Evolutionary conservation across 352 stramenopile species (phyloP).

Genomic region (Phytopythium mirpurense): DNA sequence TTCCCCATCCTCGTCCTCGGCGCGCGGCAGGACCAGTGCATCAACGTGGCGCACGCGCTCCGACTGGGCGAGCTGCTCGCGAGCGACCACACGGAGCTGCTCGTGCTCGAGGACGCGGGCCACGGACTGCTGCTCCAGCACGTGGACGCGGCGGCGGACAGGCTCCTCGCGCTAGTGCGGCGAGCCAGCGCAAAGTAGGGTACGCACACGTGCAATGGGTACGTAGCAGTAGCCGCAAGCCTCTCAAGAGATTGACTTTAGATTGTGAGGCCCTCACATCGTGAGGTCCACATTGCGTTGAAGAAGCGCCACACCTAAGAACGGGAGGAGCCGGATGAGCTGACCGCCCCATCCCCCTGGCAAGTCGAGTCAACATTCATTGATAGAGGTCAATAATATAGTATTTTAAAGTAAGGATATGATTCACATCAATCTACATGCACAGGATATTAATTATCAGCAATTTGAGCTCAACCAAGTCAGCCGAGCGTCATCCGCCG

Average conservation of each 20-base stretch:
- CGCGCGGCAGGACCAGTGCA: slow-evolving; percentile 19
- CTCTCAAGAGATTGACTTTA: no score
- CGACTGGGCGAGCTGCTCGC: slow-evolving; percentile 20
- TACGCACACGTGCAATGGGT: no score
- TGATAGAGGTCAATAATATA: background rate
- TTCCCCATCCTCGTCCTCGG: slow-evolving; percentile 44
- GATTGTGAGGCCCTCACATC: background rate
- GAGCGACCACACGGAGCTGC: slow-evolving; percentile 24
- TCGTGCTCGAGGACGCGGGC: slow-evolving; percentile 33
- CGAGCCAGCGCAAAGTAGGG: background rate
- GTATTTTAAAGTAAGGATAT: no score
- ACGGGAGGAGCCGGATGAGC: slow-evolving; percentile 5
- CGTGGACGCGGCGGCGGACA: slow-evolving; percentile 24
- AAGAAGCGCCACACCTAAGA: background rate
- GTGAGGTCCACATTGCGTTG: no score
- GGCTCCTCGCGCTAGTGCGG: slow-evolving; percentile 10
- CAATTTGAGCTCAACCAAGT: no score
- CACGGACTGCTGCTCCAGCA: slow-evolving; percentile 36
- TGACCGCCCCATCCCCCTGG: slow-evolving; percentile 13
- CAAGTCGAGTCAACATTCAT: background rate
- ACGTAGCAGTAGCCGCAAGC: no score
- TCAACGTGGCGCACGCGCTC: slow-evolving; percentile 23
- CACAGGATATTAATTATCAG: background rate
- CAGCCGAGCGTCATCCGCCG: no score
- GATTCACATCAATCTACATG: background rate